These are phyloP conservation scores for Irpex lacteus DNA, from an alignment of 1,284 basidiomycete genomes.

Conservation along the genomic window DNA sequence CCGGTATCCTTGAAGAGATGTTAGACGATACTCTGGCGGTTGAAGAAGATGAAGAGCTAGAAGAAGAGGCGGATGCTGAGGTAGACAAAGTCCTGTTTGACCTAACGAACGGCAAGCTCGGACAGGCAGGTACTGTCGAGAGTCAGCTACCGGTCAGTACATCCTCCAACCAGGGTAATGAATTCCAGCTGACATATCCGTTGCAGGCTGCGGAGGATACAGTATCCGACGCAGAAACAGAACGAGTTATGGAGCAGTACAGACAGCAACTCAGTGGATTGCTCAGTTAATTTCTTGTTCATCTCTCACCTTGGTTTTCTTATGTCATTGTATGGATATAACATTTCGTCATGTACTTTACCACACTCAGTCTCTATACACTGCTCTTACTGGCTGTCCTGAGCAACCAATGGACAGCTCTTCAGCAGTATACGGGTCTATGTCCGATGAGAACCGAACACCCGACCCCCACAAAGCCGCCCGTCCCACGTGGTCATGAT, in stretches of 20 bases:
- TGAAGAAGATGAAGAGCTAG: conserved; percentile 92
- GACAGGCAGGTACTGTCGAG: conserved; percentile 74
- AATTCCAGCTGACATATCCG: neutral
- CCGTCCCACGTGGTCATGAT: conserved; percentile 26
- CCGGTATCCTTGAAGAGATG: conserved; percentile 94
- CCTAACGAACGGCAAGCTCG: conserved; percentile 94
- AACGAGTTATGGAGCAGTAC: conserved; percentile 85
- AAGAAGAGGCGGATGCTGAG: conserved; percentile 96
- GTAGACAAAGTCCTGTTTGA: conserved; percentile 97
- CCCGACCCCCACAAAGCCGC: neutral
- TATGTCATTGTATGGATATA: neutral
- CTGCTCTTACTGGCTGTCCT: neutral
- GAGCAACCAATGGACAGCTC: neutral
- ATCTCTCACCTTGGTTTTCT: neutral
- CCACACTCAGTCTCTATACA: neutral
- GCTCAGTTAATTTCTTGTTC: conserved; percentile 54
- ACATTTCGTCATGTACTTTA: neutral
- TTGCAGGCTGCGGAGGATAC: conserved; percentile 55
- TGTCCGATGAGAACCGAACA: neutral
- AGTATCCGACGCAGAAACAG: conserved; percentile 77
- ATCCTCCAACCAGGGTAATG: neutral
- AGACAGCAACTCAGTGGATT: conserved; percentile 83
- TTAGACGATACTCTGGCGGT: conserved; percentile 83
- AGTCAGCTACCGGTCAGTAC: conserved; percentile 76
- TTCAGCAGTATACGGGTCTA: neutral